Percentiles rank a stretch among this genome's conserved stretches.
Evolutionary conservation across 2,329 filamentous ascomycete genomes (phyloP).

Genomic region (Paradendryphiella salina): DNA sequence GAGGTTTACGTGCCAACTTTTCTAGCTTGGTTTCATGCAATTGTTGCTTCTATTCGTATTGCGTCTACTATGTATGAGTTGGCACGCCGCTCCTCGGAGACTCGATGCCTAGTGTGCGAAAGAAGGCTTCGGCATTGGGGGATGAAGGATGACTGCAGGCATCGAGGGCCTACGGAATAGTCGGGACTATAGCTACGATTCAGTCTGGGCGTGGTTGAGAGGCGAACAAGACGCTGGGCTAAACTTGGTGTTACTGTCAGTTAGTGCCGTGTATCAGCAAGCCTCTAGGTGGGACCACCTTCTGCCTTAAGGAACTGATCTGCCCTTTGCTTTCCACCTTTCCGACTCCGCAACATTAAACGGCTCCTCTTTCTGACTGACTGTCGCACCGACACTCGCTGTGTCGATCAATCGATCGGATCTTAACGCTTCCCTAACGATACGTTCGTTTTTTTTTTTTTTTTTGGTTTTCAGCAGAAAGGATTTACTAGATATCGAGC

Average conservation of each 20-base stretch:
- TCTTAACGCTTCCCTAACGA: not conserved
- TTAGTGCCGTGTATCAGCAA: conserved; percentile 19
- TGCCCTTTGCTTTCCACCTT: conserved; percentile 2
- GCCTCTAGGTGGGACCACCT: conserved; percentile 9
- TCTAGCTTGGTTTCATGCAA: not conserved
- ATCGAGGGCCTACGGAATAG: conserved; percentile 1
- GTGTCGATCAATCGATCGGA: not conserved
- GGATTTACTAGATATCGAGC: too few species aligned
- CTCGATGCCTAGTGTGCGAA: not conserved
- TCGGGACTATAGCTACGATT: conserved; percentile 5
- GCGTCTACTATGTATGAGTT: not conserved
- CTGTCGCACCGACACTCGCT: not conserved
- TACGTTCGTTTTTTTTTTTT: not conserved
- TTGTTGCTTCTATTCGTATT: not conserved
- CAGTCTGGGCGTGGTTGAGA: conserved; percentile 6
- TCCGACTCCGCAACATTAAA: not conserved
- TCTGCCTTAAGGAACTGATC: conserved; percentile 20
- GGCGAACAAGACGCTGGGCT: conserved; percentile 13
- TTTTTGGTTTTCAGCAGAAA: not conserved
- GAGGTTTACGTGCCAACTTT: conserved; percentile 17
- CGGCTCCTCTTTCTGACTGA: not conserved
- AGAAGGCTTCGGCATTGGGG: not conserved
- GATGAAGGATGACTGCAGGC: not conserved
- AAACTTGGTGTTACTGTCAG: conserved; percentile 17
- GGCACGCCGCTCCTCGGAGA: not conserved